Percentiles rank a stretch among this genome's conserved stretches.
phyloP scores from a whole-genome alignment of 306 rosid genomes.

The Dryas drummondii region DNA sequence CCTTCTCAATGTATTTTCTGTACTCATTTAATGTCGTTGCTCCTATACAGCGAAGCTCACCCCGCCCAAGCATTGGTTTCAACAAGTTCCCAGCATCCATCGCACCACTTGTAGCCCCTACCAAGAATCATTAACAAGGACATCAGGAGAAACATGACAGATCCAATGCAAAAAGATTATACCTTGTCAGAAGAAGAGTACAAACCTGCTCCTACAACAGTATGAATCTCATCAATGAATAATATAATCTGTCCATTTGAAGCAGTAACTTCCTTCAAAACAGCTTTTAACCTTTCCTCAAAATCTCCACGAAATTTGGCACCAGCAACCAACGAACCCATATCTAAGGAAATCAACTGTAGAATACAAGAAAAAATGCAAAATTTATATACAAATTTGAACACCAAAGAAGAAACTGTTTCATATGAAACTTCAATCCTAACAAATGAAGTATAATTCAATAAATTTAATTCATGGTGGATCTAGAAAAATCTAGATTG shows the following conservation, averaged over 20 bases:
- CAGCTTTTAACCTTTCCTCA: slow-evolving; percentile 96
- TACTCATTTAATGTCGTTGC: slow-evolving; percentile 94
- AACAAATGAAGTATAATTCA: not conserved
- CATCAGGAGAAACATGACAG: not conserved
- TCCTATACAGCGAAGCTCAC: slow-evolving; percentile 96
- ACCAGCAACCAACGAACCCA: slow-evolving; percentile 97
- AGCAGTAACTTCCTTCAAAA: slow-evolving; percentile 87
- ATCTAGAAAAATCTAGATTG: not conserved
- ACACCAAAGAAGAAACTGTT: slow-evolving; percentile 5
- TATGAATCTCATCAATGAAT: slow-evolving; percentile 97
- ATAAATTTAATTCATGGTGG: not conserved
- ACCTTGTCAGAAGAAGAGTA: slow-evolving; percentile 17
- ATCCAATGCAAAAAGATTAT: slow-evolving; percentile 1
- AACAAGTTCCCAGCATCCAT: slow-evolving; percentile 98
- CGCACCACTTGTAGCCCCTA: slow-evolving; percentile 97
- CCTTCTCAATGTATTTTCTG: slow-evolving; percentile 93
- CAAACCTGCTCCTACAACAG: slow-evolving; percentile 98
- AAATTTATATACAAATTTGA: slow-evolving; percentile 10
- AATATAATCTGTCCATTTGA: slow-evolving; percentile 92
- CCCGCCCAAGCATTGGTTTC: slow-evolving; percentile 98
- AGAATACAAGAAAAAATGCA: slow-evolving; percentile 25
- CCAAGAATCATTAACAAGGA: slow-evolving; percentile 31
- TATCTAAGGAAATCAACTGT: slow-evolving; percentile 90
- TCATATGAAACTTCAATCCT: not conserved
- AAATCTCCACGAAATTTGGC: slow-evolving; percentile 96